These are phyloP conservation scores for Aspergillus sp. DNA, from an alignment of 2,329 filamentous ascomycete genomes.

Conservation along the genomic window DNA sequence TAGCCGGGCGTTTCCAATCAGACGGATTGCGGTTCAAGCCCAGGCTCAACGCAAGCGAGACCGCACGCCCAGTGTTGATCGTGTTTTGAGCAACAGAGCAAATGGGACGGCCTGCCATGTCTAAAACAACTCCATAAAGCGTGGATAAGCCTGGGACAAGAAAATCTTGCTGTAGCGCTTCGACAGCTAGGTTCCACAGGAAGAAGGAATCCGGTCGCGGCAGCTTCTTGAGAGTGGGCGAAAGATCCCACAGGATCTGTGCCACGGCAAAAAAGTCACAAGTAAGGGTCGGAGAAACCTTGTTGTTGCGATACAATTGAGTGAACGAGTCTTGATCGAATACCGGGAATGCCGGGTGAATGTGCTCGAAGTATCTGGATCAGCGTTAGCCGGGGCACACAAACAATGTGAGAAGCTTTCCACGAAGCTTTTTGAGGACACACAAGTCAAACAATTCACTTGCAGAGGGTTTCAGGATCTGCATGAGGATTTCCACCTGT, in stretches of 20 bases:
- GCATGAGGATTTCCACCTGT: slow-evolving; percentile 46
- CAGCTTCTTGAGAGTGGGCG: slow-evolving; percentile 11
- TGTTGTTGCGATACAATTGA: slow-evolving; percentile 41
- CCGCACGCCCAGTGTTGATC: no score
- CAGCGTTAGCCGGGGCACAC: background rate
- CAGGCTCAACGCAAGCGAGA: no score
- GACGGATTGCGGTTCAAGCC: no score
- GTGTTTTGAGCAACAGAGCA: slow-evolving; percentile 52
- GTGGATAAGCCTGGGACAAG: slow-evolving; percentile 53
- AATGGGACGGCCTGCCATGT: slow-evolving; percentile 54
- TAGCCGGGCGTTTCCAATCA: no score
- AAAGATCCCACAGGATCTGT: slow-evolving; percentile 49
- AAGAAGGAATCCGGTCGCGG: slow-evolving; percentile 50
- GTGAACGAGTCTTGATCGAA: slow-evolving; percentile 48
- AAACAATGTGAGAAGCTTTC: background rate
- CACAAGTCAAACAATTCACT: slow-evolving; percentile 43
- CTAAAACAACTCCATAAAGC: slow-evolving; percentile 51
- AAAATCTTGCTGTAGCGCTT: slow-evolving; percentile 54
- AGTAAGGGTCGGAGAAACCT: slow-evolving; percentile 50
- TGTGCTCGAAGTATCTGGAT: slow-evolving; percentile 48
- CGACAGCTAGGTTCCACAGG: slow-evolving; percentile 57
- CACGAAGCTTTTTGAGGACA: slow-evolving; percentile 12
- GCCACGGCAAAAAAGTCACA: slow-evolving; percentile 52
- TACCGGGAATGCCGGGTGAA: slow-evolving; percentile 54
- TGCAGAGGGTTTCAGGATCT: slow-evolving; percentile 38